These are phyloP conservation scores for Cystobasidium onofrii DNA, from an alignment of 768 basidiomycete genomes.

Conservation along the genomic window DNA sequence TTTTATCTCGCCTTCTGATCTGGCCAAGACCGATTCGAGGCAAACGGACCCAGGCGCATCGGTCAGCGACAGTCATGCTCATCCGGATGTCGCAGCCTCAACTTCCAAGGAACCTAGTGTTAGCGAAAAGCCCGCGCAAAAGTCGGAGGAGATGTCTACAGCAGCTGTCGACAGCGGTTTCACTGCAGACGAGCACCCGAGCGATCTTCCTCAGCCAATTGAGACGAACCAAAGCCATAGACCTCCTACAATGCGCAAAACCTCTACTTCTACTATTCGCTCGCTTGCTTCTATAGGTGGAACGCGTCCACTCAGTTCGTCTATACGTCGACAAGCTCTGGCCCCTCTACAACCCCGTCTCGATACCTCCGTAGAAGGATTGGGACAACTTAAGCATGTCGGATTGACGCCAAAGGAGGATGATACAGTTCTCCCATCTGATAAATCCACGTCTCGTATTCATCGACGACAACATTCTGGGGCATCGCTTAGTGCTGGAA, in stretches of 20 bases:
- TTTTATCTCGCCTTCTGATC: background rate
- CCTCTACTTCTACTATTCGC: constrained; percentile 25
- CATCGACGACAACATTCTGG: background rate
- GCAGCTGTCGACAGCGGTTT: background rate
- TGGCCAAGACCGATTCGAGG: background rate
- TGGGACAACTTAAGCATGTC: background rate
- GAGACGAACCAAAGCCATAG: background rate
- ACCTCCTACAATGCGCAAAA: constrained; percentile 1
- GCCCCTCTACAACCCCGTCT: constrained; percentile 19
- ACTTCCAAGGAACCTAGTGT: too few species aligned
- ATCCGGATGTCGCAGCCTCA: too few species aligned
- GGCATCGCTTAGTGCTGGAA: background rate
- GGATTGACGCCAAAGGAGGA: background rate
- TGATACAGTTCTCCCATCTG: background rate
- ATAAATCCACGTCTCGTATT: background rate
- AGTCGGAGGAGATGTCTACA: background rate
- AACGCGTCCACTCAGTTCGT: constrained; percentile 3
- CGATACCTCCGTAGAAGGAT: constrained; percentile 6
- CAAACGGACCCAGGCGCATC: too few species aligned
- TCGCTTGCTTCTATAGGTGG: constrained; percentile 13
- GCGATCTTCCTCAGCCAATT: background rate
- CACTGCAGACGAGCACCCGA: background rate
- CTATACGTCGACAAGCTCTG: constrained; percentile 6
- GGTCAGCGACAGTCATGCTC: too few species aligned
- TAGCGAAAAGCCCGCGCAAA: background rate